Percentiles rank a stretch among this genome's conserved stretches.
phyloP scores from a whole-genome alignment of 768 basidiomycete species.

The Clathrus columnatus region DNA sequence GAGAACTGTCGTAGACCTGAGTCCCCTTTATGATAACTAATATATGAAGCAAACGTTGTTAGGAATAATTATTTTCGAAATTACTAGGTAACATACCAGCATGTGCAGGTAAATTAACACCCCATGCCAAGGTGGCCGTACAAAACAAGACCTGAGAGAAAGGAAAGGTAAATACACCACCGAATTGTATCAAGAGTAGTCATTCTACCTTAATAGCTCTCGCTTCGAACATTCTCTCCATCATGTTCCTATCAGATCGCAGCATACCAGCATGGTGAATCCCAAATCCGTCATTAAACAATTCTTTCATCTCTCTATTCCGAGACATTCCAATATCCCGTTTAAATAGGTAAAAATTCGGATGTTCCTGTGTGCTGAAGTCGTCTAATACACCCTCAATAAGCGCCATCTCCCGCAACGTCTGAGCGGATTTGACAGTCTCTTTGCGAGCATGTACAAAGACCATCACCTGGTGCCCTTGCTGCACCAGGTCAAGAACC shows the following conservation, averaged over 20 bases:
- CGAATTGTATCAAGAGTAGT: background rate
- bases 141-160: conserved; percentile 86
- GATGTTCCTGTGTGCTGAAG: conserved; percentile 77
- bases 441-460: conserved; percentile 98
- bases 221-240: conserved; percentile 89
- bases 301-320: conserved; percentile 94
- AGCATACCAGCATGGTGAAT: conserved; percentile 99
- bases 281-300: conserved; percentile 89
- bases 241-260: conserved; percentile 86
- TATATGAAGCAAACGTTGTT: background rate
- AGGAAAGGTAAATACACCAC: background rate
- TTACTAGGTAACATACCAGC: conserved; percentile 50
- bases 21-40: conserved; percentile 95
- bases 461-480: conserved; percentile 98
- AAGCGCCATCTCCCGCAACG: conserved; percentile 66
- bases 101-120: conserved; percentile 97
- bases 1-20: conserved; percentile 86
- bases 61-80: conserved; percentile 10
- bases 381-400: conserved; percentile 64
- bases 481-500: conserved; percentile 76
- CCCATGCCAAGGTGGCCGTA: conserved; percentile 98
- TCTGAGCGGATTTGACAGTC: conserved; percentile 85
- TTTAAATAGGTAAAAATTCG: conserved; percentile 68
- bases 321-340: conserved; percentile 69
- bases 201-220: conserved; percentile 77